Percentiles rank a stretch among this genome's conserved stretches.
Conservation (phyloP, 169 alveolate genomes). For the Eimeria maxima region DNA sequence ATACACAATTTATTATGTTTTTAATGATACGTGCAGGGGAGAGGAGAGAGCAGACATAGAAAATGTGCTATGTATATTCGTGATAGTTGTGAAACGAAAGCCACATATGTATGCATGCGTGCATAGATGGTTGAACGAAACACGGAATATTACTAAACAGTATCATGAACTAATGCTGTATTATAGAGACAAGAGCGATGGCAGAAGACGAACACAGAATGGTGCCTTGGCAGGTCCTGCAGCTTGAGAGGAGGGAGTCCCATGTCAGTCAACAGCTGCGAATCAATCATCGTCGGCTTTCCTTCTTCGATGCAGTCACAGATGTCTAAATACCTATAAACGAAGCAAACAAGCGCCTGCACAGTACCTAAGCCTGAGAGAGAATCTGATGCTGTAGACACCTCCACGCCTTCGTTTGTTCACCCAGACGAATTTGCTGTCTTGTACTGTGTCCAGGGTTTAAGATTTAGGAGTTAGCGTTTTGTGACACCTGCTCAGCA, state of each 20-base stretch:
- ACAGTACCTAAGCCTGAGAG: too few relatives aligned
- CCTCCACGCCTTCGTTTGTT: background rate
- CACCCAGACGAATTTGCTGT: too few relatives aligned
- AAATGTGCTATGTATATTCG: too few relatives aligned
- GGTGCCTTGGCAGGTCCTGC: background rate
- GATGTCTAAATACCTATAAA: constrained; percentile 17
- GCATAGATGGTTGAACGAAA: background rate
- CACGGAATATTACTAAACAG: background rate
- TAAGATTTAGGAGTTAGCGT: background rate
- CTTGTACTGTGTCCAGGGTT: background rate
- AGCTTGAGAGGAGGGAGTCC: background rate
- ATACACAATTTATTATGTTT: too few relatives aligned
- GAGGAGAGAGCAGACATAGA: too few relatives aligned
- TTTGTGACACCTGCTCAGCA: background rate
- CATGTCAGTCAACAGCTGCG: background rate
- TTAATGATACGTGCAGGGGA: too few relatives aligned
- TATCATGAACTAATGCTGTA: too few relatives aligned
- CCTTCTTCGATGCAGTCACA: constrained; percentile 16
- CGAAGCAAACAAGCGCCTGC: background rate
- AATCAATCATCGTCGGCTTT: background rate
- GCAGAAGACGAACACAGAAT: background rate
- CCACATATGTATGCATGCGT: too few relatives aligned
- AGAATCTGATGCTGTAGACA: too few relatives aligned
- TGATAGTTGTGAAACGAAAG: too few relatives aligned
- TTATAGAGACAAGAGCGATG: background rate